A percentile compares a stretch with the other conserved stretches of the same genome.
Evolutionary conservation across 768 basidiomycete species (phyloP).

Genomic region (Hirschioporus abietinus): DNA sequence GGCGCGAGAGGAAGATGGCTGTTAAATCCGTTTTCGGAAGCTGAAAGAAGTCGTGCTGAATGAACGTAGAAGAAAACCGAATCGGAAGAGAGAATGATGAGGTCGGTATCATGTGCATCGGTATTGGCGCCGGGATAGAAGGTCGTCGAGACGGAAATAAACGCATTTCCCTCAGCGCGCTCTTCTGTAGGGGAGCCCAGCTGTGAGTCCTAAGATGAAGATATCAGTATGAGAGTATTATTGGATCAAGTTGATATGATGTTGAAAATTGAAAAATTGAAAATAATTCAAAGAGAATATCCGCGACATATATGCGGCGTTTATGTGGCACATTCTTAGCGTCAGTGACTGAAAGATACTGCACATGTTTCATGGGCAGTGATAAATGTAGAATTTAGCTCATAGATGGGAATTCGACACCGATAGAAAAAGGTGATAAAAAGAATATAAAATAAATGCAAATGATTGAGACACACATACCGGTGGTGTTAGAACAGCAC

Average conservation of each 20-base stretch:
- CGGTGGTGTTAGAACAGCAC: not conserved
- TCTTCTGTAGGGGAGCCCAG: slow-evolving; percentile 23
- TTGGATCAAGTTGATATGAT: too few species aligned
- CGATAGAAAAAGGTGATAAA: too few species aligned
- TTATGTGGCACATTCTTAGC: not conserved
- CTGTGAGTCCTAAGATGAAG: not conserved
- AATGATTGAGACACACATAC: not conserved
- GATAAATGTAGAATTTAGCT: too few species aligned
- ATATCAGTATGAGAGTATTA: too few species aligned
- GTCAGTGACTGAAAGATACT: too few species aligned
- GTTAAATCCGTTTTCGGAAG: slow-evolving; percentile 62
- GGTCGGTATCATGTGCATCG: slow-evolving; percentile 50
- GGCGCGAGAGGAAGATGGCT: slow-evolving; percentile 44
- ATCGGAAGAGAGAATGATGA: slow-evolving; percentile 65
- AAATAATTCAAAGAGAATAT: not conserved
- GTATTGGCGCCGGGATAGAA: slow-evolving; percentile 68
- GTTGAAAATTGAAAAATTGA: not conserved
- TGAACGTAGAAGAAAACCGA: slow-evolving; percentile 85
- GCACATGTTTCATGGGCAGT: too few species aligned
- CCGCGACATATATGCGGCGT: not conserved
- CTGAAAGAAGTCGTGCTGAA: slow-evolving; percentile 45
- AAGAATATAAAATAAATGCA: not conserved
- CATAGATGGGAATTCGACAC: too few species aligned
- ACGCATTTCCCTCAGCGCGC: slow-evolving; percentile 39
- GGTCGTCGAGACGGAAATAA: slow-evolving; percentile 76